These are phyloP conservation scores for Triangularia setosa DNA, from an alignment of 2,329 filamentous ascomycete genomes.

Conservation along the genomic window DNA sequence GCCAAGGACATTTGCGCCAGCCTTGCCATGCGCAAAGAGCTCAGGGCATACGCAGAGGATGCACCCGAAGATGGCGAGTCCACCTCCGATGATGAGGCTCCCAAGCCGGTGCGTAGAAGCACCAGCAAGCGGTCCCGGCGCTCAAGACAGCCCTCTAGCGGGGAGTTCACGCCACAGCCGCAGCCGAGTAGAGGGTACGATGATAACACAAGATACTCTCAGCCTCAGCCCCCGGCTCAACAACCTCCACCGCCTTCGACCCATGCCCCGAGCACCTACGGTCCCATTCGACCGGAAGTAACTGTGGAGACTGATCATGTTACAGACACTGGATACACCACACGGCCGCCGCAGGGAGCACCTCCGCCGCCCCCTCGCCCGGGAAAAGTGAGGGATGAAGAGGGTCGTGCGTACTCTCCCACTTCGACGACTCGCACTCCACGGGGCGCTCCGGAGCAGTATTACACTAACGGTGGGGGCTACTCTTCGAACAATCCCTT, in stretches of 20 bases:
- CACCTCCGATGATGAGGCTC: slow-evolving; percentile 29
- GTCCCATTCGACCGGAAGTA: not conserved
- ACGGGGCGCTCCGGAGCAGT: slow-evolving; percentile 14
- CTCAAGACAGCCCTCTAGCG: not conserved
- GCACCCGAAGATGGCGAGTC: slow-evolving; percentile 19
- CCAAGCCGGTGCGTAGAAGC: not conserved
- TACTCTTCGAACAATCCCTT: slow-evolving; percentile 16
- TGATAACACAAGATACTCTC: slow-evolving; percentile 6
- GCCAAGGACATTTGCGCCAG: slow-evolving; percentile 47
- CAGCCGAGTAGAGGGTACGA: not conserved
- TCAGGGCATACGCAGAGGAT: slow-evolving; percentile 35
- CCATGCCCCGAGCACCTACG: not conserved
- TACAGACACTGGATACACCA: not conserved
- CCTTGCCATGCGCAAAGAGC: slow-evolving; percentile 50
- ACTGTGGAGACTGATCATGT: slow-evolving; percentile 10
- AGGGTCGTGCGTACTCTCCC: slow-evolving; percentile 15
- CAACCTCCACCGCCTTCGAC: not conserved
- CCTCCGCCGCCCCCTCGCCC: slow-evolving; percentile 34
- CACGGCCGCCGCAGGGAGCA: slow-evolving; percentile 21
- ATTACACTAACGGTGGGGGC: slow-evolving; percentile 12
- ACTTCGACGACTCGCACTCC: not conserved
- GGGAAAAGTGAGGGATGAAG: slow-evolving; percentile 31
- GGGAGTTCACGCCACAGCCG: not conserved
- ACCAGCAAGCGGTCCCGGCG: slow-evolving; percentile 12
- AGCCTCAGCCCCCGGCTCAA: not conserved